Conservation (phyloP, 208 protist genomes). For the Wallacemonas collosoma region DNA sequence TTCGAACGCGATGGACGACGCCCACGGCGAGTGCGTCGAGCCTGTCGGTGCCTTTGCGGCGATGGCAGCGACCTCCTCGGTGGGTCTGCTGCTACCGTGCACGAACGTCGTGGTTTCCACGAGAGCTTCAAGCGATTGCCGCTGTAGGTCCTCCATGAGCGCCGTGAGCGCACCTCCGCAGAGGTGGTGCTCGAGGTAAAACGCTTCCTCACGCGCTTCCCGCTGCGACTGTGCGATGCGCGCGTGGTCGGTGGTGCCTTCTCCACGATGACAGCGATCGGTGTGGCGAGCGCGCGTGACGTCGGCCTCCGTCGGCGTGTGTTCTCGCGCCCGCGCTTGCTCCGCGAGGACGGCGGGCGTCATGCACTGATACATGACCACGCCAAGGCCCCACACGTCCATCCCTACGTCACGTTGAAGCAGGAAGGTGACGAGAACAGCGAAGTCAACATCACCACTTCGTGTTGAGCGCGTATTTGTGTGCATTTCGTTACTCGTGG, state of each 20-base stretch:
- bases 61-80: too few relatives aligned
- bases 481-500: too few relatives aligned
- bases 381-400: slow-evolving; percentile 34
- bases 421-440: slow-evolving; percentile 26
- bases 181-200: slow-evolving; percentile 14
- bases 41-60: not conserved
- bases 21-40: slow-evolving; percentile 7
- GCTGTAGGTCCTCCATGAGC: slow-evolving; percentile 3
- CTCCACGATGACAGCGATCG: not conserved
- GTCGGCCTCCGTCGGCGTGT: not conserved
- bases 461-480: not conserved
- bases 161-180: slow-evolving; percentile 1
- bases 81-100: not conserved
- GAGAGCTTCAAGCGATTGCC: slow-evolving; percentile 4
- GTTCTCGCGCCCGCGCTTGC: not conserved
- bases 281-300: not conserved
- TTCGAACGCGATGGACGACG: not conserved
- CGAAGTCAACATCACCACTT: slow-evolving; percentile 24
- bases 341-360: slow-evolving; percentile 13
- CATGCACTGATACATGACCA: slow-evolving; percentile 34
- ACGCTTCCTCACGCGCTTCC: not conserved
- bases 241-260: not conserved
- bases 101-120: not conserved
- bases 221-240: not conserved
- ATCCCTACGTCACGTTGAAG: slow-evolving; percentile 29